Base-by-base conservation (phyloP, 345 rosid genomes). In the Salix exigua region DNA sequence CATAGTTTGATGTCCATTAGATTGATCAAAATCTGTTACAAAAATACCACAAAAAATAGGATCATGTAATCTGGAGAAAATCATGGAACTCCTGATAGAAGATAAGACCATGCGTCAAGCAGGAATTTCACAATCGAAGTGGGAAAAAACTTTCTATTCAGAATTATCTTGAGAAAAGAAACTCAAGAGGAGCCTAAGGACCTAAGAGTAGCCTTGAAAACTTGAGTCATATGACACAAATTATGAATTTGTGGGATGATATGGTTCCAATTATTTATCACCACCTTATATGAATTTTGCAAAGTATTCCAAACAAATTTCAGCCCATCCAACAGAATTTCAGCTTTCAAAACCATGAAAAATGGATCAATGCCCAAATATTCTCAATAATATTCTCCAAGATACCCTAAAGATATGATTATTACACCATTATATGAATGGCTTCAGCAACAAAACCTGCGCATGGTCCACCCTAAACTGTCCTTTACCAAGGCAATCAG, bases 1-100 rank as follows among this genome's bases (percentile, higher is more conserved):
- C 31, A 73, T 72, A 2, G 88, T 66, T 65, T 80, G 86, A 66
- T 10, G 79, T 71, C 81, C 87, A 77, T 50, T 60, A 19, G 83
- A 77, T 60, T 78, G 81, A 23, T 85, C 88, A 28, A 83, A 83
- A 79, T 85, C 94, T 90, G 86, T 61, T 23, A 48, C 46, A 71
- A 65, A n/a, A 66, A 13, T 6, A 64, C 9, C 19, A 62, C 18
- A 58, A 74, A 19, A 50, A 13, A 12, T 23, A 16, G 58, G 18
- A 35, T 55, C 25, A 23, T 31, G 40, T 4, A 25, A 55, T 55
- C 61, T 9, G 61, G 61, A 55, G 61, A 55, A 8, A n/a, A 55
- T n/a, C 8, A 55, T n/a, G 44, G 11, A 40, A 40, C 11, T 40
- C 44, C 14, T 40, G 3, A 40, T 0, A 40, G 44, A 40, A 40